Base-by-base conservation (phyloP, 1,139 yeast genomes). In the Sugiyamaella grinbergsii region DNA sequence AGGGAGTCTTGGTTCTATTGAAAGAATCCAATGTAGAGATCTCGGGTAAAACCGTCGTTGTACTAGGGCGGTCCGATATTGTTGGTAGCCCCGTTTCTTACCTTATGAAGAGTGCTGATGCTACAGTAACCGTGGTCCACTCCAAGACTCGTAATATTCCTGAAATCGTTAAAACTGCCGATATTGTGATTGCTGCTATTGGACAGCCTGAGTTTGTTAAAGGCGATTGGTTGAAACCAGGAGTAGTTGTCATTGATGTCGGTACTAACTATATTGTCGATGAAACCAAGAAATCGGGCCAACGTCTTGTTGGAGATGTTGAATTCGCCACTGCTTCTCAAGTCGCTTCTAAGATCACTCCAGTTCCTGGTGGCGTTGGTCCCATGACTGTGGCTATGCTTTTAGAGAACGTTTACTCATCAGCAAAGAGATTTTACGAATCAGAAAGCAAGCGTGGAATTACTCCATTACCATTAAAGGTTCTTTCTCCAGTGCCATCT, bases 361-460 rank as follows among this genome's bases (percentile, higher is more conserved):
- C 98, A n/a, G 98, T 93, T 55, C 98, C 98, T 48, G 98, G 98
- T 65, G 98, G 98, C 58, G 98, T 93, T 54, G 98, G 98, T 43
- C 98, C 98, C 61, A 93, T 93, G 98, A 93, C 98, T 8, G 98
- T 93, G 46, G 97, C 98, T 42, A 88, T 90, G 86, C 79, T 93
- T 51, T 80, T 91, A 66, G 85, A 85, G 62, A 93, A 93, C 68
- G 96, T 91, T 29, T 78, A 85, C 40, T 74, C 78, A 54, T 89
- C 97, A 40, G 96, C 98, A 32, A 80, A 85, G 62, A 71, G 77
- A 52, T 60, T 58, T 32, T 47, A 41, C 37, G 38, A 41, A 29
- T 19, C 13, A 6, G 51, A 38, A 16, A 56, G 57, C 32, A 65
- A 66, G 43, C 65, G 73, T 13, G 58, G 61, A 28, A 62, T 74